Conservation (phyloP, 2,329 filamentous ascomycete species). For the Cryphonectria nitschkei region DNA sequence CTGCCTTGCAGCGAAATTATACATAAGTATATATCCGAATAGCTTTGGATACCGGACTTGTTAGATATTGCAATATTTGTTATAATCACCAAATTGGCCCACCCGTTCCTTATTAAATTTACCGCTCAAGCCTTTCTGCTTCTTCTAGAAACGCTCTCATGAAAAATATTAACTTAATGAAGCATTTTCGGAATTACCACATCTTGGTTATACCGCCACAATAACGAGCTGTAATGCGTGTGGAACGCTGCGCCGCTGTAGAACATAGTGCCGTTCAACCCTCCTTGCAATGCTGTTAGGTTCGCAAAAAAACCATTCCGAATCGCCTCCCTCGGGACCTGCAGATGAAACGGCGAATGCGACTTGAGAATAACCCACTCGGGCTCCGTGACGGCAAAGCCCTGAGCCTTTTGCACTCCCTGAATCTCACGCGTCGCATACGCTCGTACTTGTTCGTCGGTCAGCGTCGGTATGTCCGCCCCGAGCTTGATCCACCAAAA, state of each 20-base stretch:
- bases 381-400: background rate
- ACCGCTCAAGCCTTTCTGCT: too few relatives aligned
- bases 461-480: background rate
- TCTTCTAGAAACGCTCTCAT: too few relatives aligned
- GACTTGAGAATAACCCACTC: background rate
- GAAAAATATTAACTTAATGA: background rate
- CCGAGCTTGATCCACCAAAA: background rate
- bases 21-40: too few relatives aligned
- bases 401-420: background rate
- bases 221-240: background rate
- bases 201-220: background rate
- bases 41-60: too few relatives aligned
- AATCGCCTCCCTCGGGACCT: background rate
- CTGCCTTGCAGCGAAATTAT: too few relatives aligned
- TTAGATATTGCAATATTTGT: too few relatives aligned
- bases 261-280: background rate
- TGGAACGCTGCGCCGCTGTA: background rate
- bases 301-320: background rate
- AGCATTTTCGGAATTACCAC: background rate
- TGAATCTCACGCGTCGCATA: background rate
- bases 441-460: background rate
- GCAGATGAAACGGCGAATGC: background rate
- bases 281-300: background rate
- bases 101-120: too few relatives aligned
- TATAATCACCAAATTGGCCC: too few relatives aligned